Evolutionary conservation across 2,329 filamentous ascomycete genomes (phyloP), one percentile per base, ranked within the genome.

Genomic region (Bertia moriformis): DNA sequence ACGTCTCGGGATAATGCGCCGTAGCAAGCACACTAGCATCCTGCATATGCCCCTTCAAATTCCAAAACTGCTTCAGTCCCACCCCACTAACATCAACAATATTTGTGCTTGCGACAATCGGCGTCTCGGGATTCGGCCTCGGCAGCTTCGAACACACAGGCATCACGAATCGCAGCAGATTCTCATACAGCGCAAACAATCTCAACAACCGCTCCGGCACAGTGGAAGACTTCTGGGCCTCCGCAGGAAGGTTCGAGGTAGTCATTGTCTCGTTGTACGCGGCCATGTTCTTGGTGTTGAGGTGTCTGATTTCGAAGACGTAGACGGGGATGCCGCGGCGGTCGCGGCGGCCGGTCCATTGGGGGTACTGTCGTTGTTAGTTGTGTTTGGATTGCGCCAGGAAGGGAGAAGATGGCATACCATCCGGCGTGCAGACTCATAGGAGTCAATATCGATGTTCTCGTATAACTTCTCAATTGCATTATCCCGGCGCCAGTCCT

Each of bases 321-420:
- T 37, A 38, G 14, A 40, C 29, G 14, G 39, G 39, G 14, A 38
- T 29, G 10, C 39, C 39, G 14, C 36, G 12, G n/a, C 32, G 14
- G 19, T 40, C 39, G n/a, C 15, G 19, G 19, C 39, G 39, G 7
- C 39, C 39, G 18, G 33, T 40, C 39, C 39, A 40, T 40, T 40
- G 39, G 14, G 39, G 32, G 17, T 35, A 35, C 32, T 35, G 33
- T 24, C 13, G 22, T n/a, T 4, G n/a, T 14, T 14, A 5, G 4
- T 4, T 22, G 4, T 14, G 4, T 14, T 5, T 14, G 14, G 14
- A 39, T 13, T 14, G 17, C 14, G 19, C 18, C 12, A n/a, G 24
- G 14, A 27, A 35, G 15, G 10, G 7, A 7, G 15, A 15, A 15
- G 32, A 13, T 7, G 7, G 7, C 32, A 14, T 13, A 35, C 32